Evolutionary conservation across 1,139 yeast genomes (phyloP), one percentile per base, ranked within the genome.

Genomic region (Magnusiomyces sp.): DNA sequence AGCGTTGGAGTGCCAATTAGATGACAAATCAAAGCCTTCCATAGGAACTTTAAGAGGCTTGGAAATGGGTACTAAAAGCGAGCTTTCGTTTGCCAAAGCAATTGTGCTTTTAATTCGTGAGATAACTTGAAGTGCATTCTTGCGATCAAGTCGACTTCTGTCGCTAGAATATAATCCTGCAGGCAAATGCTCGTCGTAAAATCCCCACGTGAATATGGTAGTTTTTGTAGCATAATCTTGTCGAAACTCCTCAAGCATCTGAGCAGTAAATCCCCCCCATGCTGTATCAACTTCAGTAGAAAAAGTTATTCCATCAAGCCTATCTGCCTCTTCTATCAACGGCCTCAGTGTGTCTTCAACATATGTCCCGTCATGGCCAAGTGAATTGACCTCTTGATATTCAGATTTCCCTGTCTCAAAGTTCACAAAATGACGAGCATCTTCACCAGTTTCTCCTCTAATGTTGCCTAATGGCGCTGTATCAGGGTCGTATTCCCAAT

Each of bases 221-320:
- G 74, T 72, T 59, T 83, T 84, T 7, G 89, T 80, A 51, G 79
- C 71, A 57, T 79, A 81, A 55, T 88, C 95, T 63, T 90, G 96
- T 48, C 79, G 71, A 31, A 89, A 53, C 19, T 73, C 75, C 13
- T 70, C 62, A 33, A 89, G 55, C 56, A 81, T 58, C 43, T 73
- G 73, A 37, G 71, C 64, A 1, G 86, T 67, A 58, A 85, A 82
- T 0, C 95, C 96, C 42, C 90, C 83, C 97, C 97, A 92, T 0
- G 83, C 84, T 38, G 79, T 73, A 61, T 85, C 92, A 5, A 82
- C 58, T 48, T 88, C 95, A 0, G 84, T 75, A 1, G 81, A 62
- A 0, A 86, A 51, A 56, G 83, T 84, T 11, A 90, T 55, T 0
- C 97, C 97, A 50, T 76, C 79, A 32, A 89, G 63, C 27, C 71